Evolutionary conservation across 2,329 filamentous ascomycete species (phyloP).

Genomic region (Exophiala bonariae): DNA sequence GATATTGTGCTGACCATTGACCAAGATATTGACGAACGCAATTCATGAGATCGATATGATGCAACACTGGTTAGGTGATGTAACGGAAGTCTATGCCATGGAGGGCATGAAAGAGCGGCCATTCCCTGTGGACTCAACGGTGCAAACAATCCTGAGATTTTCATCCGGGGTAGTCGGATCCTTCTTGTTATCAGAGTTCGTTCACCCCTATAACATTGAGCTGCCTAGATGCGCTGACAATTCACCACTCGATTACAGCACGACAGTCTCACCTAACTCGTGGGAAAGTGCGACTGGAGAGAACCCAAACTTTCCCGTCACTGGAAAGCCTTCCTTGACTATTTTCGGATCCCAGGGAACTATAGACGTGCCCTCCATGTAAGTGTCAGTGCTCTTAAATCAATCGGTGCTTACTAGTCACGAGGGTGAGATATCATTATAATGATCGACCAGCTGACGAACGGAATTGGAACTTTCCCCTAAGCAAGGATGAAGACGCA

Average conservation of each 20-base stretch:
- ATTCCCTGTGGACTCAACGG: not conserved
- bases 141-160: not conserved
- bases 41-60: not conserved
- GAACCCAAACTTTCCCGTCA: not conserved
- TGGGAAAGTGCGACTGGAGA: not conserved
- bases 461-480: not conserved
- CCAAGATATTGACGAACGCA: not conserved
- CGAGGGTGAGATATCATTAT: not conserved
- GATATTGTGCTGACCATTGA: not conserved
- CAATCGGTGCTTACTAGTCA: not conserved
- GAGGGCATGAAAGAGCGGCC: not conserved
- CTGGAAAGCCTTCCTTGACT: not conserved
- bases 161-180: not conserved
- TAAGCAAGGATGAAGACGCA: not conserved
- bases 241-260: not conserved
- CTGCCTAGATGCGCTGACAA: not conserved
- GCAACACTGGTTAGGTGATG: not conserved
- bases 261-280: not conserved
- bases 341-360: not conserved
- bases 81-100: not conserved
- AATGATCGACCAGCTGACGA: not conserved
- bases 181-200: not conserved
- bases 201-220: not conserved
- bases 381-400: not conserved
- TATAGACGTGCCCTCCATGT: not conserved